These are phyloP conservation scores for Penicillium decumbens DNA, from an alignment of 2,329 filamentous ascomycete species.

Conservation along the genomic window DNA sequence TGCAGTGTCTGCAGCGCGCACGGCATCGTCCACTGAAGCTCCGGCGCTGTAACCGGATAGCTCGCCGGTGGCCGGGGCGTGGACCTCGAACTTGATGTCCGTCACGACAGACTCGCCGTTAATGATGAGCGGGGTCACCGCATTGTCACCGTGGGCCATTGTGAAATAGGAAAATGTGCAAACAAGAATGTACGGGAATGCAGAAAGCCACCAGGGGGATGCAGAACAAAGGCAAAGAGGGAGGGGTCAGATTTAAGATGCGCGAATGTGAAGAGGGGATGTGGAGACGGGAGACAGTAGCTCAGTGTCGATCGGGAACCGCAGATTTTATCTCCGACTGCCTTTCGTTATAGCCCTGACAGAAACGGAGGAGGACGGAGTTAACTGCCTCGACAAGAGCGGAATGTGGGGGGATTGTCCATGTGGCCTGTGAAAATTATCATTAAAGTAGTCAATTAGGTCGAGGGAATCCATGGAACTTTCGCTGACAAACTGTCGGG, in stretches of 20 bases:
- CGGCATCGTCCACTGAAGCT: constrained; percentile 53
- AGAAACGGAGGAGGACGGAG: not conserved
- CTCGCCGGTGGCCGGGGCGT: constrained; percentile 53
- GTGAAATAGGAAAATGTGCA: not conserved
- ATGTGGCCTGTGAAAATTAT: too few relatives aligned
- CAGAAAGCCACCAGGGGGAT: not conserved
- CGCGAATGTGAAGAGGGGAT: not conserved
- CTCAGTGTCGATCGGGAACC: not conserved
- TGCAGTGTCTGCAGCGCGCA: constrained; percentile 57
- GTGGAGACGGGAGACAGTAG: not conserved
- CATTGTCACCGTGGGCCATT: constrained; percentile 15
- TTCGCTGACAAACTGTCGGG: not conserved
- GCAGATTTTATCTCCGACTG: constrained; percentile 1
- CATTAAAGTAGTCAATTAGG: too few relatives aligned
- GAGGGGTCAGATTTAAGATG: constrained; percentile 6
- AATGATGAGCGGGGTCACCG: constrained; percentile 40
- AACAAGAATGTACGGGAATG: not conserved
- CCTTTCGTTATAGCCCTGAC: not conserved
- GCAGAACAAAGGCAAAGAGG: not conserved
- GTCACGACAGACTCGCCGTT: constrained; percentile 42
- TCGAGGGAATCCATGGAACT: too few relatives aligned
- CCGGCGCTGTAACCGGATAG: constrained; percentile 53
- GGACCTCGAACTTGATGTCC: constrained; percentile 46
- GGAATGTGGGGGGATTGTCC: constrained; percentile 12
- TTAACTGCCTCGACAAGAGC: constrained; percentile 11